Base-by-base conservation (phyloP, 768 basidiomycete species). In the Rossbeevera mucosa region DNA sequence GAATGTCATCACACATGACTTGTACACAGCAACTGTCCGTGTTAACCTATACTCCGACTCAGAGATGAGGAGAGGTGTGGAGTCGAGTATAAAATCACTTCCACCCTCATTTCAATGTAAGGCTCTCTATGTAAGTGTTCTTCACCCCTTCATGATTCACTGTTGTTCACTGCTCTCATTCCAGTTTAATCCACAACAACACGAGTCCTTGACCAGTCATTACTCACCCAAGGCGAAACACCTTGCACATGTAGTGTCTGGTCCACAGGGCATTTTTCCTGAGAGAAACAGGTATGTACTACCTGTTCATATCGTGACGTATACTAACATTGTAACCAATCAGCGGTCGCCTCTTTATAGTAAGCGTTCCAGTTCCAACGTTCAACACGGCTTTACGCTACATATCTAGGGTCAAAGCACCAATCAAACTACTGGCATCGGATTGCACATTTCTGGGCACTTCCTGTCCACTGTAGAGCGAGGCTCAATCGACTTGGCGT, bases 401-500 rank as follows among this genome's bases (percentile, higher is more conserved):
- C 13, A 7, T 45, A 20, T 45, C 6, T 18, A 90, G 88, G 91
- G 91, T 14, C 92, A 94, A 68, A 82, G 91, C 16, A 95, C 92
- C 2, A 84, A 78, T 6, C 94, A 98, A 68, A 94, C 91, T 2
- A 95, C 94, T 0, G 94, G 94, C 16, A 70, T 82, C 12, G 76
- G 74, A 2, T 72, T 77, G 0, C 81, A 85, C 49, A 69, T 88
- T 51, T 76, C 91, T 2, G 84, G 88, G 8, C 77, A 93, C 6
- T 96, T 96, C 65, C 93, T 97, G 47, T 91, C 93, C 7, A 97
- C 95, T 0, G 91, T 97, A 6, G 95, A 98, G 68, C 80, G 95
- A 58, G 93, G 96, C 68, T 85, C 88, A 0, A 86, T 95, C 50
- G 94, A 92, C 70, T 73, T 94, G 29, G 84, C 91, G 86, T 91